Evolutionary conservation across 257 asterid species (phyloP), one percentile per base, ranked within the genome.

Genomic region (Ilex asprella): DNA sequence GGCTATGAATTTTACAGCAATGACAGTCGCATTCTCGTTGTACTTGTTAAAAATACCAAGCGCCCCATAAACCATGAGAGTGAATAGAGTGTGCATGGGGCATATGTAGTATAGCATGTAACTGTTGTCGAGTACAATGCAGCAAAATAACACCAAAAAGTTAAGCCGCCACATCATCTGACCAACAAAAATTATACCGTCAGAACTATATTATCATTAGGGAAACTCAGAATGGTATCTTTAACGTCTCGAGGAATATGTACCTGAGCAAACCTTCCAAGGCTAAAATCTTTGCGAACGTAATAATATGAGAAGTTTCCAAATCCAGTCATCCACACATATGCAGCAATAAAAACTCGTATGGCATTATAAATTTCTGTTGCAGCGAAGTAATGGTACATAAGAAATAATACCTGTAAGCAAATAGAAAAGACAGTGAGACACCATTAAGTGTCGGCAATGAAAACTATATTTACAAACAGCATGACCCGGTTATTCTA

Each of bases 151-250:
- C 72, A 85, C 94, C 83, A 85, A 79, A 69, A 91, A 87, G 66
- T 91, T 91, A 43, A 90, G 91, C 78, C 95, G 82, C 97, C 97
- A 91, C 95, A 91, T 87, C 97, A 87, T 87, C 97, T 91, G 75
- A 32, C 59, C 64, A 61, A 69, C 60, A 57, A 71, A 67, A 67
- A 35, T 30, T 47, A 58, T 51, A 56, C 30, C 58, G 61, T 79
- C 59, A 71, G 75, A 65, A 72, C 66, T 63, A 61, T 35, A 58
- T 68, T 59, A 46, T 27, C 31, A 61, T 67, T 44, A 73, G 69
- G 31, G 35, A 58, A 50, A 58, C 14, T 7, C 29, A 30, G 30
- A 32, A 54, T 29, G 39, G 30, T 54, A 43, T 60, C 58, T 27
- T 15, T 8, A 54, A 44, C 39, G 11, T 21, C 2, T 15, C 43